A percentile compares a stretch with the other conserved stretches of the same genome.
These are phyloP conservation scores for Domatiomyces catenatus DNA, from an alignment of 2,329 filamentous ascomycete species.

Conservation along the genomic window DNA sequence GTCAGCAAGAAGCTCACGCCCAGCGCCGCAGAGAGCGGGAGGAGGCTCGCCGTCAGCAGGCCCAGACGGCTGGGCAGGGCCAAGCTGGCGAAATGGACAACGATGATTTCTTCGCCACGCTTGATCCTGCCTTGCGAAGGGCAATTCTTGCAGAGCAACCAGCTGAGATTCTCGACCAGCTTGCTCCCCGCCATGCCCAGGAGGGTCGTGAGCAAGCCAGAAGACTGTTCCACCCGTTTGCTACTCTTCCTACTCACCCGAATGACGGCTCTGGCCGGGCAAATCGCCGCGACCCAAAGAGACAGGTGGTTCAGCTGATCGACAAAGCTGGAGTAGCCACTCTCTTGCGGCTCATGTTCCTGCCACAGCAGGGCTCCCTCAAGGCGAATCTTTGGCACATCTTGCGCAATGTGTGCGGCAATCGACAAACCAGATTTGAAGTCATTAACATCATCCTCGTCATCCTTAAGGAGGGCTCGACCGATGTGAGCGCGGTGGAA, in stretches of 20 bases:
- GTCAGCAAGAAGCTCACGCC: conserved; percentile 79
- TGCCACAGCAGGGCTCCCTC: conserved; percentile 76
- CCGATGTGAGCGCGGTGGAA: conserved; percentile 84
- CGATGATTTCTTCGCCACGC: conserved; percentile 78
- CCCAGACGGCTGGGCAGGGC: conserved; percentile 29
- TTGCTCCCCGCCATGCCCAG: conserved; percentile 72
- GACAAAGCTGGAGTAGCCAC: conserved; percentile 93
- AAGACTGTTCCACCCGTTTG: conserved; percentile 37
- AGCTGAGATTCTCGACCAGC: conserved; percentile 65
- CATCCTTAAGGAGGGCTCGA: conserved; percentile 88
- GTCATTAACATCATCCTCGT: conserved; percentile 84
- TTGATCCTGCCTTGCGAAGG: conserved; percentile 70
- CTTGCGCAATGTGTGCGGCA: conserved; percentile 82
- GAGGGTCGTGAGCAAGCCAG: conserved; percentile 63
- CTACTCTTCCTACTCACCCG: conserved; percentile 27
- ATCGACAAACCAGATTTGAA: conserved; percentile 87
- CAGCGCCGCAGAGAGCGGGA: conserved; percentile 77
- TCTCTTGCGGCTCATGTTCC: conserved; percentile 95
- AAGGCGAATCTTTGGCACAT: conserved; percentile 73
- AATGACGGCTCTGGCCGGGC: conserved; percentile 10
- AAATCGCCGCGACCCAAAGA: conserved; percentile 29
- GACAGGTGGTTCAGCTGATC: conserved; percentile 85
- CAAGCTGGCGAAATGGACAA: conserved; percentile 75
- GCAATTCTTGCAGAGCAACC: conserved; percentile 85
- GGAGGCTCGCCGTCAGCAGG: conserved; percentile 51